Base-by-base conservation (phyloP, 257 asterid species). In the Penstemon davidsonii region DNA sequence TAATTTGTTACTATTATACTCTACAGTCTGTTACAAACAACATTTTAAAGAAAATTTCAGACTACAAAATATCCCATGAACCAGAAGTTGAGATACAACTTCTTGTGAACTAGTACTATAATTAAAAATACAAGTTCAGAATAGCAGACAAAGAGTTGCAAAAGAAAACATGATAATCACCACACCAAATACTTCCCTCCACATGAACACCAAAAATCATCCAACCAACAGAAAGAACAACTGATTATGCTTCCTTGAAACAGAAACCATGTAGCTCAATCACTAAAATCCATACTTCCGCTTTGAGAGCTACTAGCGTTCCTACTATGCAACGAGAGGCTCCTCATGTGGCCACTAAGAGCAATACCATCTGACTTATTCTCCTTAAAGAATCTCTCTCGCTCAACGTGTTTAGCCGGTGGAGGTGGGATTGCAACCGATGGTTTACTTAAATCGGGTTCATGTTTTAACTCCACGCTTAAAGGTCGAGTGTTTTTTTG, bases 391-490 rank as follows among this genome's bases (percentile, higher is more conserved):
- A 90, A 90, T 71, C 73, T 90, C 70, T 93, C 96, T 54, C 99
- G 82, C 85, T 93, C 99, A 12, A 81, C 84, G 25, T 86, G 96
- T 70, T 88, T 93, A 53, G 99, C 90, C 4, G 99, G 99, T 45
- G 98, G 98, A 1, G 97, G 97, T 55, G 99, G 97, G 78, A 90
- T 79, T 60, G 84, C 52, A 15, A 79, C 97, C 4, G 79, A 73
- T 6, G 79, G 60, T 76, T 49, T 83, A 42, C 66, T 73, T 56
- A 6, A 11, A 62, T 63, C 60, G 25, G 61, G 18, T 69, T 76
- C 83, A 54, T 71, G 80, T 64, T 72, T 84, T 66, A 60, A 51
- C 47, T 61, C 69, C 46, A 45, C 38, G 56, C 78, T 60, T 55
- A 55, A 62, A 66, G 83, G 76, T 64, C 50, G 45, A 7, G 60